These are phyloP conservation scores for Mangifera indica DNA, from an alignment of 345 rosid genomes.

Conservation along the genomic window DNA sequence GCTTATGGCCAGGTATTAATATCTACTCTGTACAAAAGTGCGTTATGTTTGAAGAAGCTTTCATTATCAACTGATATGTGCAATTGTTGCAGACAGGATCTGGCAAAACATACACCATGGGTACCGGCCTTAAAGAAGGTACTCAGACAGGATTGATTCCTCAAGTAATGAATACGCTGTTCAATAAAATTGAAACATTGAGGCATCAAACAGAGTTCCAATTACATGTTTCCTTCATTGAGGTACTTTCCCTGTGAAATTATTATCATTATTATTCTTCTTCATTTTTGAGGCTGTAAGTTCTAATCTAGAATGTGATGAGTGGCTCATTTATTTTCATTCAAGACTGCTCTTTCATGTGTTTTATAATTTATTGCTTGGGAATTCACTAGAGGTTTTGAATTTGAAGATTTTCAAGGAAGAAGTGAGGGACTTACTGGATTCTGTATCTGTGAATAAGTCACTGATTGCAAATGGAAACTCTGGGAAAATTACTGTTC, in stretches of 20 bases:
- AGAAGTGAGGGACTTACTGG: conserved; percentile 82
- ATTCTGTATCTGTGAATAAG: conserved; percentile 48
- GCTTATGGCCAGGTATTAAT: conserved; percentile 91
- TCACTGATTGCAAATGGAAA: conserved; percentile 48
- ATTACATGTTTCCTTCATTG: conserved; percentile 80
- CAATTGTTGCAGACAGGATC: conserved; percentile 71
- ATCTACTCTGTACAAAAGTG: neutral
- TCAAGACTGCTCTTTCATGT: conserved; percentile 1
- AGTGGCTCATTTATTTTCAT: neutral
- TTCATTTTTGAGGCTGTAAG: neutral
- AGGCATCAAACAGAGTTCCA: conserved; percentile 62
- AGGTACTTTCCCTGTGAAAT: conserved; percentile 37
- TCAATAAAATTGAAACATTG: conserved; percentile 54
- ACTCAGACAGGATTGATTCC: conserved; percentile 62
- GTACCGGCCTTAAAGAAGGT: conserved; percentile 69
- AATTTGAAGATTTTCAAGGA: conserved; percentile 69
- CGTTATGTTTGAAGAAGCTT: neutral
- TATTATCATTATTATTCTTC: neutral
- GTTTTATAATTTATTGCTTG: neutral
- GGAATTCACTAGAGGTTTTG: conserved; percentile 29
- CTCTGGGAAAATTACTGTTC: conserved; percentile 43
- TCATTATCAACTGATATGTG: conserved; percentile 18
- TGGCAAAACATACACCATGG: conserved; percentile 88
- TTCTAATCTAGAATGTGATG: neutral
- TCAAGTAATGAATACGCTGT: conserved; percentile 66